A percentile compares a stretch with the other conserved stretches of the same genome.
Evolutionary conservation across 2,329 filamentous ascomycete genomes (phyloP).

Genomic region (Daldinia eschscholtzii): DNA sequence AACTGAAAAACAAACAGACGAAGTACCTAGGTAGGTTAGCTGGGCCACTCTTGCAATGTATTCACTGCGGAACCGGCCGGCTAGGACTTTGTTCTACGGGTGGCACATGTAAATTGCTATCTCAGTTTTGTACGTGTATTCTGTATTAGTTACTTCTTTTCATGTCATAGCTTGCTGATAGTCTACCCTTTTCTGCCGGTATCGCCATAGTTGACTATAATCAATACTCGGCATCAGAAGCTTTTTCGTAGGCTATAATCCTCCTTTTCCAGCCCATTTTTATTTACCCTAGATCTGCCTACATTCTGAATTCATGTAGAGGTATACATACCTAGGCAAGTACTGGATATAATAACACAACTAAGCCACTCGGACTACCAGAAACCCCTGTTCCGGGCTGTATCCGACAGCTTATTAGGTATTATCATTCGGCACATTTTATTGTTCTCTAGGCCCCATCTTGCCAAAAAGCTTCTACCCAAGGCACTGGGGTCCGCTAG

Average conservation of each 20-base stretch:
- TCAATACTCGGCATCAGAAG: background rate
- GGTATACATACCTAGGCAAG: constrained; percentile 3
- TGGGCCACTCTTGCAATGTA: background rate
- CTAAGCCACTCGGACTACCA: constrained; percentile 34
- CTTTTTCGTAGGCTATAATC: background rate
- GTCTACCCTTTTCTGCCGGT: background rate
- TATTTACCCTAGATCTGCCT: constrained; percentile 5
- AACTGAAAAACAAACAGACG: background rate
- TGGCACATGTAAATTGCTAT: background rate
- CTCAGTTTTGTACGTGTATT: background rate
- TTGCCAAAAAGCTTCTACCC: constrained; percentile 32
- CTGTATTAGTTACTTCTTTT: background rate
- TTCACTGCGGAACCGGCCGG: background rate
- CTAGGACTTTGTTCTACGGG: background rate
- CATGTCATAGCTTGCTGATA: background rate
- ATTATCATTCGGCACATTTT: constrained; percentile 33
- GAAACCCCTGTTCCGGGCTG: constrained; percentile 31
- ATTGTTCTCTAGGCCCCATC: constrained; percentile 29
- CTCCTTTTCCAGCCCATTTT: constrained; percentile 5
- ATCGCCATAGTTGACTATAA: background rate
- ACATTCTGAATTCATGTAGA: background rate
- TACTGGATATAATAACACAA: constrained; percentile 27
- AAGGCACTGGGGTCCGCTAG: constrained; percentile 38
- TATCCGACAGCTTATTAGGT: constrained; percentile 20
- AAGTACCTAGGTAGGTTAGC: background rate